Conservation (phyloP, 2,329 filamentous ascomycete genomes). For the Beauveria varroae region DNA sequence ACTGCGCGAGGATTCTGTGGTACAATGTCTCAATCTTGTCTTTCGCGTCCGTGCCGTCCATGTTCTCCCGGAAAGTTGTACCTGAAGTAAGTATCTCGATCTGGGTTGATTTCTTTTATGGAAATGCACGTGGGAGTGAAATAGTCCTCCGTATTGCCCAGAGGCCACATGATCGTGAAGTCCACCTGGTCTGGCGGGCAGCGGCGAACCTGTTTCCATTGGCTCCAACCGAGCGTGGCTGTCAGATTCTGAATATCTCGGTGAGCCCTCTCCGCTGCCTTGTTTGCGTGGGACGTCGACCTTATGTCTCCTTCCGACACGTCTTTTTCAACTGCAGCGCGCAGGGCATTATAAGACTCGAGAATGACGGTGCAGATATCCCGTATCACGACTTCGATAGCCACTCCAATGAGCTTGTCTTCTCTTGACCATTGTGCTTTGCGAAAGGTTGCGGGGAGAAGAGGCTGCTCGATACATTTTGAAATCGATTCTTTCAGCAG, state of each 20-base stretch:
- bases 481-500: neutral
- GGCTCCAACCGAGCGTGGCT: constrained; percentile 48
- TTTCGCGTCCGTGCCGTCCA: neutral
- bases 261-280: constrained; percentile 16
- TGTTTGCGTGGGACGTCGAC: constrained; percentile 1
- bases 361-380: constrained; percentile 12
- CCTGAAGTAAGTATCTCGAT: neutral
- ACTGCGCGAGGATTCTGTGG: neutral
- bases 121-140: constrained; percentile 27
- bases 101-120: constrained; percentile 9
- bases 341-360: constrained; percentile 7
- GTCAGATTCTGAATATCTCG: constrained; percentile 28
- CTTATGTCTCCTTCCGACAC: neutral
- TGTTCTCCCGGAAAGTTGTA: neutral
- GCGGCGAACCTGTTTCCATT: constrained; percentile 48
- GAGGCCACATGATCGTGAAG: constrained; percentile 58
- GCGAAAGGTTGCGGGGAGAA: neutral
- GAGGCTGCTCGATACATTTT: neutral
- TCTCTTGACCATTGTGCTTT: neutral
- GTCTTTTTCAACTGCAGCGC: neutral
- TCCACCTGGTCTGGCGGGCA: constrained; percentile 50
- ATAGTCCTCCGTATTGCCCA: constrained; percentile 47
- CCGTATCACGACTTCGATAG: constrained; percentile 3
- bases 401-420: constrained; percentile 12
- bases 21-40: neutral